Conservation (phyloP, 148 eudicot species). For the Fallopia convolvulus region DNA sequence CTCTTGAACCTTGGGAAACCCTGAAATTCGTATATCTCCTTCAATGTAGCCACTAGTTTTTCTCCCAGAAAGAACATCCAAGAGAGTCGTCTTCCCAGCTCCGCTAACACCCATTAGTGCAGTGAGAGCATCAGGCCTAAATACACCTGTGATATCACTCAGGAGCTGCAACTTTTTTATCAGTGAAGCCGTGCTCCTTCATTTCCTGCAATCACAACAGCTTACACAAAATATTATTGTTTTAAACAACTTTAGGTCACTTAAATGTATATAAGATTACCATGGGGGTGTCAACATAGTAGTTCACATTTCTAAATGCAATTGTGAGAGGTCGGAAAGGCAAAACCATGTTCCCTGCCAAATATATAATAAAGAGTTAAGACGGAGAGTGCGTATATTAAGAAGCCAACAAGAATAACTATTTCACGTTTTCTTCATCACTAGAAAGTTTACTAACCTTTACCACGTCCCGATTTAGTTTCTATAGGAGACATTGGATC, state of each 20-base stretch:
- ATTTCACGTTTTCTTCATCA: background rate
- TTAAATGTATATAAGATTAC: constrained; percentile 21
- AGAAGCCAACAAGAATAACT: background rate
- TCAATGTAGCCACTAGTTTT: constrained; percentile 68
- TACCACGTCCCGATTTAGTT: constrained; percentile 13
- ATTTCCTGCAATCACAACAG: constrained; percentile 38
- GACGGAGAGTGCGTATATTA: background rate
- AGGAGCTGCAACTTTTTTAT: constrained; percentile 59
- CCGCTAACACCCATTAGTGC: constrained; percentile 91
- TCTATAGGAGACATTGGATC: constrained; percentile 10
- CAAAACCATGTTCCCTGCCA: constrained; percentile 55
- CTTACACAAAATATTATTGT: background rate
- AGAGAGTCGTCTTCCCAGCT: constrained; percentile 91
- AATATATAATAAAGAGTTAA: constrained; percentile 3
- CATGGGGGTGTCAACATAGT: constrained; percentile 61
- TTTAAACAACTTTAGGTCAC: background rate
- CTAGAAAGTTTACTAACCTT: constrained; percentile 22
- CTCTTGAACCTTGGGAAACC: constrained; percentile 60
- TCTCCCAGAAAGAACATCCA: constrained; percentile 80
- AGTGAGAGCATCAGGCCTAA: constrained; percentile 71
- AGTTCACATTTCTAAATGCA: constrained; percentile 56
- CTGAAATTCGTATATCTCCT: constrained; percentile 69
- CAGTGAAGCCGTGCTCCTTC: constrained; percentile 47
- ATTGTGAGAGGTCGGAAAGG: constrained; percentile 66
- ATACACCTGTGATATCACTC: constrained; percentile 53